Percentiles rank a stretch among this genome's conserved stretches.
These are phyloP conservation scores for Saccharomycopsis crataegensis DNA, from an alignment of 1,139 yeast genomes.

Conservation along the genomic window DNA sequence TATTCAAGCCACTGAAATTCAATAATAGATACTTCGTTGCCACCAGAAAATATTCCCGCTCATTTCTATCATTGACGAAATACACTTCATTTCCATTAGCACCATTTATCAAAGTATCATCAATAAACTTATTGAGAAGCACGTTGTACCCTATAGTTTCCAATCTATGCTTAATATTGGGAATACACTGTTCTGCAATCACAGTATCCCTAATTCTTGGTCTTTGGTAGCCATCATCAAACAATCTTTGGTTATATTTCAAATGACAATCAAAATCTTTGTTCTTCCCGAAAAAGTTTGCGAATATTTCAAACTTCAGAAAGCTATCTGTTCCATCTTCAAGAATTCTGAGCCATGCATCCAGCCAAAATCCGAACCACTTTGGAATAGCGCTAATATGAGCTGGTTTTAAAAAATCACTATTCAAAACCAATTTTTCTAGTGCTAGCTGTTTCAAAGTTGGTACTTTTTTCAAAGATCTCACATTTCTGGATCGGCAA, in stretches of 20 bases:
- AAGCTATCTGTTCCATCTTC: not conserved
- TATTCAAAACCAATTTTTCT: not conserved
- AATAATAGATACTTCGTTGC: not conserved
- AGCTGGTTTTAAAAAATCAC: not conserved
- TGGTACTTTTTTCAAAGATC: not conserved
- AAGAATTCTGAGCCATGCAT: slow-evolving; percentile 2
- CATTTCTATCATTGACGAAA: not conserved
- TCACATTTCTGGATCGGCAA: not conserved
- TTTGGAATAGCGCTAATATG: slow-evolving; percentile 6
- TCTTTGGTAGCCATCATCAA: not conserved
- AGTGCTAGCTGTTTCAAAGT: not conserved
- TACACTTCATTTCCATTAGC: not conserved
- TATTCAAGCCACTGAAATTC: not conserved
- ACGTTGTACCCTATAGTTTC: slow-evolving; percentile 8
- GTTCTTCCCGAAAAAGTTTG: slow-evolving; percentile 1
- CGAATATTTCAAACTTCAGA: slow-evolving; percentile 2
- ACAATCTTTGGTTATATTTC: not conserved
- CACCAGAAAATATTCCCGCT: not conserved
- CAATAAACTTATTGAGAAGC: not conserved
- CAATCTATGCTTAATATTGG: slow-evolving; percentile 7
- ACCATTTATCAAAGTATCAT: not conserved
- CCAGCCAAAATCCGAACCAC: slow-evolving; percentile 5
- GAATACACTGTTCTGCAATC: not conserved
- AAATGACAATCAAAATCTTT: slow-evolving; percentile 4
- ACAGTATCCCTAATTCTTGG: not conserved